Evolutionary conservation across 75 land plant species (phyloP).

Genomic region (Cupressus sempervirens): DNA sequence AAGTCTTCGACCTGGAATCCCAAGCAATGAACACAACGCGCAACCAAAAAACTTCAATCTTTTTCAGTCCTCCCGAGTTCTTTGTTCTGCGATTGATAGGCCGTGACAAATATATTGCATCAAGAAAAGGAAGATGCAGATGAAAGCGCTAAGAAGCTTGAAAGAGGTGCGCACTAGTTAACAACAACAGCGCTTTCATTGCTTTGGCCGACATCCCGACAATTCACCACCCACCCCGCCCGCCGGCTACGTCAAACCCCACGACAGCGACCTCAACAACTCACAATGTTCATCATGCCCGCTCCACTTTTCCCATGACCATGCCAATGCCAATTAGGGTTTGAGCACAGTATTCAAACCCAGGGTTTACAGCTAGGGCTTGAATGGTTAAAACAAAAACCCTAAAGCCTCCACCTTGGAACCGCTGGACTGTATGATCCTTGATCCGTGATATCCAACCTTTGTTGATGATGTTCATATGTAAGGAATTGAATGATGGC

Average conservation of each 20-base stretch:
- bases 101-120: neutral
- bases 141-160: neutral
- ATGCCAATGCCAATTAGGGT: neutral
- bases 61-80: neutral
- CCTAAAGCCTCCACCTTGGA: too few relatives aligned
- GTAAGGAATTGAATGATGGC: neutral
- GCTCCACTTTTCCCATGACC: neutral
- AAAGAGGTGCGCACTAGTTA: neutral
- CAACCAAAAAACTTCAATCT: too few relatives aligned
- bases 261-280: neutral
- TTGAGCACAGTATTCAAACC: too few relatives aligned
- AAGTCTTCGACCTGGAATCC: neutral
- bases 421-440: too few relatives aligned
- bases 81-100: neutral
- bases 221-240: conserved; percentile 13
- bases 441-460: neutral
- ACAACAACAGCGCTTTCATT: conserved; percentile 9
- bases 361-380: too few relatives aligned
- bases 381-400: too few relatives aligned
- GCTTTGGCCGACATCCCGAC: conserved; percentile 13
- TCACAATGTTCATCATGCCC: neutral
- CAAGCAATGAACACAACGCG: neutral
- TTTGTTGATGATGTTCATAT: neutral
- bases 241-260: conserved; percentile 10
- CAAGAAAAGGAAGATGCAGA: neutral